Evolutionary conservation across 2,329 filamentous ascomycete species (phyloP), one percentile per base, ranked within the genome.

Genomic region (Penicillium frequentans): DNA sequence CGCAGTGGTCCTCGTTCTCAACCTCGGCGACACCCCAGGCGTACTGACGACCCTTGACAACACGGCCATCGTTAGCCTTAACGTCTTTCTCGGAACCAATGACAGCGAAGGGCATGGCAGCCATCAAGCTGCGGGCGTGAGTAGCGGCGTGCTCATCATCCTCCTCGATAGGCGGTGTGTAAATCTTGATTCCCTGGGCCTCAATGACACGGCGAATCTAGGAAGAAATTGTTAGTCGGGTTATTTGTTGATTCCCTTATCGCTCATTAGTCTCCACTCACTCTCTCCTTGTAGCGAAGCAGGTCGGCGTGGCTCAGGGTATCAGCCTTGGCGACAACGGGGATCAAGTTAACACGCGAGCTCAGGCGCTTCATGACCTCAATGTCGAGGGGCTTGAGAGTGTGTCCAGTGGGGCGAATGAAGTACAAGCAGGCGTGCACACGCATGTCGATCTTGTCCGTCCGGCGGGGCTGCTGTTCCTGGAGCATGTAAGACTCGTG

Each of bases 401-500:
- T 97, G 84, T 99, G 95, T 74, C 95, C 96, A 55, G 95, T 99
- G 57, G 95, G 95, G 75, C 96, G 89, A 78, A 99, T 98, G 81
- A 99, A 99, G 87, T 99, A 99, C 75, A 99, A 80, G 80, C 95
- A 99, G 66, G 93, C 90, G 77, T 99, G 95, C 67, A 99, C 96
- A 82, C 95, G 93, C 72, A 99, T 90, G 76, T 99, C 95, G 72
- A 99, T 99, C 86, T 98, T 99, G 84, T 99, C 95, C 73, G 90
- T 88, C 73, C 95, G 92, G 79, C 91, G 91, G 69, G 96, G 95
- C 82, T 99, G 95, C 81, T 99, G 95, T 86, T 99, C 95, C 84
- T 99, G 95, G 75, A 99, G 86, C 95, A 99, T 99, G 81, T 99
- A 99, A 37, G 95, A 99, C 84, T 99, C 95, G 79, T 99, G 96